Percentiles rank a stretch among this genome's conserved stretches.
phyloP scores from a whole-genome alignment of 1,284 basidiomycete genomes.

The Malassezia vespertilionis region DNA sequence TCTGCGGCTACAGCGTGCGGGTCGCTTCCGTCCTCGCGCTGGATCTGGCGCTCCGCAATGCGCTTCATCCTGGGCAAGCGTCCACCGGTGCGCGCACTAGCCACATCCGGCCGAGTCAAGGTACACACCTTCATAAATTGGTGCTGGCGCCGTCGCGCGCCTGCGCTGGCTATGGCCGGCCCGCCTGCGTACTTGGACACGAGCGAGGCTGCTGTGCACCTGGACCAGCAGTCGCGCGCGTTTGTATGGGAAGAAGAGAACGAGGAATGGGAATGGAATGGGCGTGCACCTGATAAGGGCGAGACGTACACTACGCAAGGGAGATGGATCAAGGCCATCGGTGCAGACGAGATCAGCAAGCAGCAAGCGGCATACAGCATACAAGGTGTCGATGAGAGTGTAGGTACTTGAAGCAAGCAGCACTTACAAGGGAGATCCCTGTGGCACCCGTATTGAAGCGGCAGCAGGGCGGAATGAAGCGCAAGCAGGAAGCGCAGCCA shows the following conservation, averaged over 20 bases:
- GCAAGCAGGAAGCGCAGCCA: conserved; percentile 8
- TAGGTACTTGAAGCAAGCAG: conserved; percentile 48
- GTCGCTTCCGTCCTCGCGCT: conserved; percentile 17
- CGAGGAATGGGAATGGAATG: conserved; percentile 80
- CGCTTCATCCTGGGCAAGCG: conserved; percentile 12
- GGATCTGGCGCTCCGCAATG: conserved; percentile 16
- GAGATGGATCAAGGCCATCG: conserved; percentile 48
- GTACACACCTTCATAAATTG: conserved; percentile 14
- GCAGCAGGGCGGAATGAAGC: conserved; percentile 13
- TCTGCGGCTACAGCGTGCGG: conserved; percentile 11
- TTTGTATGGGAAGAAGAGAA: conserved; percentile 73
- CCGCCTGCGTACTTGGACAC: conserved; percentile 14
- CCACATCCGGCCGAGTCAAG: neutral
- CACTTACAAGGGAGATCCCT: conserved; percentile 18
- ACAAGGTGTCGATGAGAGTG: conserved; percentile 77
- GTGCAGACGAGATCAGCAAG: conserved; percentile 66
- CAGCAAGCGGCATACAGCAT: conserved; percentile 89
- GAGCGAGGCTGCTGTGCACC: conserved; percentile 52
- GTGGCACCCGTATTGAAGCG: conserved; percentile 18
- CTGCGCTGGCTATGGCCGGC: neutral
- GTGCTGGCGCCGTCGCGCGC: neutral
- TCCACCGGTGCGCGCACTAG: neutral
- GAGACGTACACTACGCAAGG: conserved; percentile 5
- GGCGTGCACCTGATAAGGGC: conserved; percentile 10
- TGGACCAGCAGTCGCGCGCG: conserved; percentile 62